Evolutionary conservation across 805 yeast species (phyloP), one percentile per base, ranked within the genome.

Genomic region (Zygoascus ofunaensis): DNA sequence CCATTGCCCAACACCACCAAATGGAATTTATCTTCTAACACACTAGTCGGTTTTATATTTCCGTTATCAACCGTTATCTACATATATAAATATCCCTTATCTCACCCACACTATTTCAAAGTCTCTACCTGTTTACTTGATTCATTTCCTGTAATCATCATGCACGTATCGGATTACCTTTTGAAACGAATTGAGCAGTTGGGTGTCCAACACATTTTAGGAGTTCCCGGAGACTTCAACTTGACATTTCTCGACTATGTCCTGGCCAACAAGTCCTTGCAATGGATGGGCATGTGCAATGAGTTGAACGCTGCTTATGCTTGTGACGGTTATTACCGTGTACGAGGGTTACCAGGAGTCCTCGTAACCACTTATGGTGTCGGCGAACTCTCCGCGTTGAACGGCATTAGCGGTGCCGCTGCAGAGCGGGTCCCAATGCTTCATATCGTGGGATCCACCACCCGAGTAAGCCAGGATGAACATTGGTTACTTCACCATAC

Each of bases 221-320:
- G 73, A 24, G 71, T 68, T 24, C 73, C 73, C 37, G 73, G 73
- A 22, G 73, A 68, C 55, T 68, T 65, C 63, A 68, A 69, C 55
- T 56, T 68, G 46, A 55, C 59, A 38, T 55, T 68, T 39, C 62
- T 68, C 22, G 73, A 68, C 56, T 59, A 57, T 50, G 52, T 69
- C 47, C 54, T 56, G 53, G 51, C 54, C 22, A 63, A 60, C 37
- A 70, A 73, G 4, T 68, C 67, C 7, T 59, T 82, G 53, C 64
- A 76, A 43, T 87, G 94, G 85, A 70, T 84, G 39, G 95, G 95
- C 20, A 77, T 79, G 48, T 85, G 95, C 66, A 87, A 87, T 58
- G 97, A 87, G 65, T 71, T 87, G 51, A 89, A 87, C 58, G 81
- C 92, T 3, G 92, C 94, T 5, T 87, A 89, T 59, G 79, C 92